Evolutionary conservation across 345 rosid genomes (phyloP).

Genomic region (Citrus hindsii): DNA sequence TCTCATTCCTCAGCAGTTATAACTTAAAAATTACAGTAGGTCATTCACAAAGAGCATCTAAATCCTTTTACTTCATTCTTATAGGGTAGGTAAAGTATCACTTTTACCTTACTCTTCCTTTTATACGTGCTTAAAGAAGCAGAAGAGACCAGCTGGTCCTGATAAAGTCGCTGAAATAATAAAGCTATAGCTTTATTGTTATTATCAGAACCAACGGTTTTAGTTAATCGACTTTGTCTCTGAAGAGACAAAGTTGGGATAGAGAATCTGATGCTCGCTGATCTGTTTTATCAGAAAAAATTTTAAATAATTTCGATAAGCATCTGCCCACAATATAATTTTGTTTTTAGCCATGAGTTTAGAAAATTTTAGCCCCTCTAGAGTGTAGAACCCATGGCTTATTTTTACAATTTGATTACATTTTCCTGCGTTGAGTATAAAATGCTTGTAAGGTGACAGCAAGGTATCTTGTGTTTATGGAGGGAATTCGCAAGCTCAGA

Average conservation of each 20-base stretch:
- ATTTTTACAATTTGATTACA: not conserved
- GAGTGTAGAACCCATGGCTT: not conserved
- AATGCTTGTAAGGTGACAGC: not conserved
- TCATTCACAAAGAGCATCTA: fast-evolving
- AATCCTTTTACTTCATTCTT: not conserved
- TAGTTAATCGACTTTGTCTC: not conserved
- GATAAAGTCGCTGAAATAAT: not conserved
- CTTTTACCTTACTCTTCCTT: too few relatives aligned
- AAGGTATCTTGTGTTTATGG: not conserved
- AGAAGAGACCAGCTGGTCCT: not conserved
- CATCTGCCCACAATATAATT: not conserved
- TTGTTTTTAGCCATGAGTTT: not conserved
- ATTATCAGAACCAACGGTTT: not conserved
- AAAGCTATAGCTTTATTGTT: not conserved
- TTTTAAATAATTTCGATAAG: not conserved
- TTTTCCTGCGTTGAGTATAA: not conserved
- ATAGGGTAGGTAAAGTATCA: not conserved
- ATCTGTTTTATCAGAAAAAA: not conserved
- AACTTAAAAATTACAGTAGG: fast-evolving
- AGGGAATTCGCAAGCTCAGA: not conserved
- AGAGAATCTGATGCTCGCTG: not conserved
- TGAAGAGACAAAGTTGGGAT: not conserved
- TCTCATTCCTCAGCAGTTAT: fast-evolving
- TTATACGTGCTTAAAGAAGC: too few relatives aligned
- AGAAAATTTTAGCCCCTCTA: not conserved